These are phyloP conservation scores for Ilex asprella DNA, from an alignment of 257 asterid species.

Conservation along the genomic window DNA sequence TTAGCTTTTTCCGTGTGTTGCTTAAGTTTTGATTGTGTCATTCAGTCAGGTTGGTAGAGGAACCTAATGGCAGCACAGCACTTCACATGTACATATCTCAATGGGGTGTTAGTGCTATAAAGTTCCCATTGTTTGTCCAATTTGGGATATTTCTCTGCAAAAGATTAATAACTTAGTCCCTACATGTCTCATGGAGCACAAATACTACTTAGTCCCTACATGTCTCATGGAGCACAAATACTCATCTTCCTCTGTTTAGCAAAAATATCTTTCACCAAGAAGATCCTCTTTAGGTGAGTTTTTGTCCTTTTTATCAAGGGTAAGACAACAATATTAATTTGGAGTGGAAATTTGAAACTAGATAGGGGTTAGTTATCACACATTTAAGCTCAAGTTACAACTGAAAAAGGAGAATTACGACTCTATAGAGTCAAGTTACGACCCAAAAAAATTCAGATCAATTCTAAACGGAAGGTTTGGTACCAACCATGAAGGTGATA, in stretches of 20 bases:
- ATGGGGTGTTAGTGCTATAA: not conserved
- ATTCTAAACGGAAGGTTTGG: too few species aligned
- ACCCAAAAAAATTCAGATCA: too few species aligned
- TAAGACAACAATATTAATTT: too few species aligned
- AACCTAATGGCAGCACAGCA: too few species aligned
- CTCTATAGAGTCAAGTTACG: too few species aligned
- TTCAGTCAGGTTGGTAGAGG: not conserved
- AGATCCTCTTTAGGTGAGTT: not conserved
- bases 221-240: not conserved
- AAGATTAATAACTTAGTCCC: not conserved
- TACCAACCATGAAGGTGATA: too few species aligned
- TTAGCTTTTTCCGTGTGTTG: not conserved
- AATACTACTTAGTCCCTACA: not conserved
- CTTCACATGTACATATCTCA: not conserved
- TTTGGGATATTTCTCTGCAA: not conserved
- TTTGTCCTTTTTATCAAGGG: too few species aligned
- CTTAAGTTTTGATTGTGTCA: not conserved
- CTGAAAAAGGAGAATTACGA: too few species aligned
- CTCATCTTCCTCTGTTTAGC: not conserved
- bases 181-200: not conserved
- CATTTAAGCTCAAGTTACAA: too few species aligned
- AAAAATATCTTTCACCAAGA: not conserved
- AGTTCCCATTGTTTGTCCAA: not conserved
- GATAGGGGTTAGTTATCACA: too few species aligned
- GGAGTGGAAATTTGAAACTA: too few species aligned